Base-by-base conservation (phyloP, 371 early-diverging fungal genomes). In the Saksenaea oblongispora region DNA sequence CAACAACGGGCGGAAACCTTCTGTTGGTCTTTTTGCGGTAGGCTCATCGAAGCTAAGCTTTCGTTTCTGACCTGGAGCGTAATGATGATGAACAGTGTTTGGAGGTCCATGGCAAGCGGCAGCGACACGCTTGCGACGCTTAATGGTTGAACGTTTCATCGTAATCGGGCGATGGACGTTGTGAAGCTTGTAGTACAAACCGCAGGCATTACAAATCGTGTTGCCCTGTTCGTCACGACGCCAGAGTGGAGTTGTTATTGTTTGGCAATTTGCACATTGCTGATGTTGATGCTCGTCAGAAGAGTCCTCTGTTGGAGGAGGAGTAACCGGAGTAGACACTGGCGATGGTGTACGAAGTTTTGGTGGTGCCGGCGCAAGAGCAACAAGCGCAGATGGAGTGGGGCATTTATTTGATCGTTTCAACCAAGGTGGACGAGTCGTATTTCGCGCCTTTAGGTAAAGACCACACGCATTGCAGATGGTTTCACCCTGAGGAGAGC, bases 401-500 rank as follows among this genome's bases (percentile, higher is more conserved):
- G 68, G 70, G 22, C 70, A 67, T 37, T 77, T 76, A 57, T 59
- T 69, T n/a, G 65, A 58, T 59, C 89, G 86, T 62, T 91, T 91
- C 35, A 92, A 83, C 88, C 91, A 89, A 55, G 84, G 84, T 47
- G 95, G 95, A 8, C 95, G 88, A 59, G 87, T 88, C 22, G 88
- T 86, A 63, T 92, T 91, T 57, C 93, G 85, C 24, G 93, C 91
- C 72, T 93, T 93, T 61, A 85, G 80, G 67, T 93, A 93, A 54
- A 92, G 84, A n/a, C 93, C 93, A 77, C 96, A 97, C 15, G 96
- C 96, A 77, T 96, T 96, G 75, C 97, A 96, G 63, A 95, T 87
- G 44, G 86, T 83, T 62, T 92, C 88, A 57, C 93, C 94, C 61
- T 88, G 80, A 41, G 88, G 87, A 63, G 90, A 90, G 68, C 95